Evolutionary conservation across 768 basidiomycete genomes (phyloP), one percentile per base, ranked within the genome.

Genomic region (Leccinum boreale): DNA sequence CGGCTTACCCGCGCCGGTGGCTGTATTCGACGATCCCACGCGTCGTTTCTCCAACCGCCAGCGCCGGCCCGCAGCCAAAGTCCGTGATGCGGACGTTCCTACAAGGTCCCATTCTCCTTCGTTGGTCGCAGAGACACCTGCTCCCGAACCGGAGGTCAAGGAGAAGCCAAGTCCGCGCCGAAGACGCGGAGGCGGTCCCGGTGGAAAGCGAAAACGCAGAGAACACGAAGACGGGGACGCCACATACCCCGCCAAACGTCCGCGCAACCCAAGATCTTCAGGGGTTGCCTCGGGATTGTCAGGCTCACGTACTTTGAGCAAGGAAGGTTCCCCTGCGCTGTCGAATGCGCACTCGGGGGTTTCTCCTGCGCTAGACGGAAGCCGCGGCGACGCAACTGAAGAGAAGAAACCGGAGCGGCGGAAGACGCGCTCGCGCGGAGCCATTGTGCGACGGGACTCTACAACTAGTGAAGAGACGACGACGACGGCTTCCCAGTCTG

Each of bases 161-260:
- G 79, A 77, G 31, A 76, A 76, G 55, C 60, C 79, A 3, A 84
- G 79, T 65, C 82, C 84, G 23, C 78, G 82, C 50, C 83, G 83
- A 70, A 77, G 74, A 56, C 71, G 71, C 6, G 71, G 70, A 28
- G 77, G 77, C 10, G 75, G 75, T 0, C 61, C 56, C 2, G 77
- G 77, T 3, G 78, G 77, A 26, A 77, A 84, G 67, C 75, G 87
- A 54, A 85, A 80, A 66, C 76, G 86, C 21, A 84, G 75, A 65
- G 85, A 86, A 31, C 70, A 66, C 7, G 86, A 87, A 46, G 85
- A 86, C 48, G 81, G 80, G 12, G 85, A 88, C 60, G 78, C 81
- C 1, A 80, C 82, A n/a, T 88, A 87, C 65, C 86, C 87, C n/a
- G 83, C 86, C 11, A 89, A 87, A 71, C 79, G 85, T 24, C 77